These are phyloP conservation scores for Phyllosticta citrichinensis DNA, from an alignment of 2,329 filamentous ascomycete genomes.

Conservation along the genomic window DNA sequence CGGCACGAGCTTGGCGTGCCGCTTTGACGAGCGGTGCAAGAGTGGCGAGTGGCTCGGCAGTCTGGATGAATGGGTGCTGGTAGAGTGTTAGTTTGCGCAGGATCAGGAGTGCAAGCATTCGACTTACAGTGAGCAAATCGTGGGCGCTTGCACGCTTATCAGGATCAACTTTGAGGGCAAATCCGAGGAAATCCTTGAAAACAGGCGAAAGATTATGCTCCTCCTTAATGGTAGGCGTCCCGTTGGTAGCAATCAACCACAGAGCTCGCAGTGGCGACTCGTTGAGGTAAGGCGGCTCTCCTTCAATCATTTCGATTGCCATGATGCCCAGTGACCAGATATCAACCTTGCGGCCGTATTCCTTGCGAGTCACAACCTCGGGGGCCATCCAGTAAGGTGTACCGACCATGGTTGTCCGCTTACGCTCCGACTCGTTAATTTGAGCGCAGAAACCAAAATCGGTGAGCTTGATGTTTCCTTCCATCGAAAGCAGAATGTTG, in stretches of 20 bases:
- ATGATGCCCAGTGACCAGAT: constrained; percentile 99
- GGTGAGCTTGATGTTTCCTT: constrained; percentile 95
- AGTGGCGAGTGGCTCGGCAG: constrained; percentile 48
- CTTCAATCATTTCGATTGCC: constrained; percentile 99
- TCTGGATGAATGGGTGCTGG: constrained; percentile 41
- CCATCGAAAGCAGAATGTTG: constrained; percentile 86
- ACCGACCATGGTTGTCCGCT: constrained; percentile 97
- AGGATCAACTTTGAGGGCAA: constrained; percentile 91
- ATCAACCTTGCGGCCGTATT: constrained; percentile 96
- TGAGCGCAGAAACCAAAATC: constrained; percentile 99
- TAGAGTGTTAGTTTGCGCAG: background rate
- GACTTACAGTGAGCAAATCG: constrained; percentile 76
- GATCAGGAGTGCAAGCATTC: background rate
- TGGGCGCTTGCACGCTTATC: constrained; percentile 94
- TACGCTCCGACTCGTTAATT: constrained; percentile 83
- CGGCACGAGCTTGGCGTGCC: constrained; percentile 72
- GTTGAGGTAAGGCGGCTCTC: constrained; percentile 91
- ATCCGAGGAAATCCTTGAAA: constrained; percentile 85
- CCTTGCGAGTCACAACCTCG: constrained; percentile 92
- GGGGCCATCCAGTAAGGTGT: constrained; percentile 99
- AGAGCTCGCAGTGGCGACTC: constrained; percentile 87
- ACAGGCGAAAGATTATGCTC: constrained; percentile 70
- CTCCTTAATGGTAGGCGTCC: constrained; percentile 90
- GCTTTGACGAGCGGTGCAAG: constrained; percentile 80
- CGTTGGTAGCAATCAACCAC: constrained; percentile 94